A percentile compares a stretch with the other conserved stretches of the same genome.
Evolutionary conservation across 2,329 filamentous ascomycete species (phyloP).

Genomic region (Nemania serpens): DNA sequence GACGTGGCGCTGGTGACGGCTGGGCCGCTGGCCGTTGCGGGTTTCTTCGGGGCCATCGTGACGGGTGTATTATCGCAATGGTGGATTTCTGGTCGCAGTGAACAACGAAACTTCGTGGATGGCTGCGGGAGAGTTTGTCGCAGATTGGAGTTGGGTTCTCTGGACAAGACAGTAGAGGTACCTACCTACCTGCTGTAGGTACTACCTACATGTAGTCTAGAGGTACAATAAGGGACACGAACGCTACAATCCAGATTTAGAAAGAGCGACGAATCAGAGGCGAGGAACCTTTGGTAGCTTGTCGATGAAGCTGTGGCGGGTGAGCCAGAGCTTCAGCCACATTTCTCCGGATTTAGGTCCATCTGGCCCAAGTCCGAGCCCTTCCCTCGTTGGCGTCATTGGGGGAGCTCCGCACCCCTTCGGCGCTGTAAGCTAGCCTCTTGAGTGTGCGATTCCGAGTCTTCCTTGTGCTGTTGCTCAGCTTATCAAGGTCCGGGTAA

Average conservation of each 20-base stretch:
- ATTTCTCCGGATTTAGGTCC: conserved; percentile 1
- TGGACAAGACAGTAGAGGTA: not conserved
- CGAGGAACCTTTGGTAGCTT: conserved; percentile 5
- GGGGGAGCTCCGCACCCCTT: conserved; percentile 26
- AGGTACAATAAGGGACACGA: conserved; percentile 40
- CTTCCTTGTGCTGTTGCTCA: not conserved
- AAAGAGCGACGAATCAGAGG: conserved; percentile 32
- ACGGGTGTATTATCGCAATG: conserved; percentile 10
- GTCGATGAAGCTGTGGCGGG: conserved; percentile 8
- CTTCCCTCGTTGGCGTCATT: conserved; percentile 27
- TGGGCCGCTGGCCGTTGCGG: conserved; percentile 40
- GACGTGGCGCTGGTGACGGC: conserved; percentile 28
- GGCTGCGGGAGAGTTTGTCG: conserved; percentile 10
- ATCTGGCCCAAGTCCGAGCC: not conserved
- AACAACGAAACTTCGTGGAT: conserved; percentile 11
- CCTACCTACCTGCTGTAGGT: too few species aligned
- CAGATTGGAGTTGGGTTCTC: conserved; percentile 4
- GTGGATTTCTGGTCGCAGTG: conserved; percentile 7
- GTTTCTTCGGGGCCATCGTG: conserved; percentile 59
- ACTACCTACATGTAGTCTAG: too few species aligned
- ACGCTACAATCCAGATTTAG: conserved; percentile 39
- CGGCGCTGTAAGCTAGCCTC: conserved; percentile 8
- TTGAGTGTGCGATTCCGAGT: conserved; percentile 14
- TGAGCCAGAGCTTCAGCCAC: conserved; percentile 28
- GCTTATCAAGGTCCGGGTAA: conserved; percentile 5